These are phyloP conservation scores for Grosmannia penicillata DNA, from an alignment of 2,329 filamentous ascomycete genomes.

Conservation along the genomic window DNA sequence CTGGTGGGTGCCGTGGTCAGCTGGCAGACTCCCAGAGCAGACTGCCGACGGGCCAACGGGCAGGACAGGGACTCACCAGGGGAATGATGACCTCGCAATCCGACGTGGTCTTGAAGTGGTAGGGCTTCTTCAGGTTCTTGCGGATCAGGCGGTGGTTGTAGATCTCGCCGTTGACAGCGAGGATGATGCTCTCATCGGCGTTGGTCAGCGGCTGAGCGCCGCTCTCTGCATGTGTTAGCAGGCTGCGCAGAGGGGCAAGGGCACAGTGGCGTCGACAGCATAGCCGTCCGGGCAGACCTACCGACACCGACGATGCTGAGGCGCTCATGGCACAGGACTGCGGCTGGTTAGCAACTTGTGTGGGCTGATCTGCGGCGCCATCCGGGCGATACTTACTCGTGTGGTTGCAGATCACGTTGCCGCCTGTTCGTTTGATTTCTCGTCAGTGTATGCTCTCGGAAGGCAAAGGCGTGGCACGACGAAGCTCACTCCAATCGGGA, in stretches of 20 bases:
- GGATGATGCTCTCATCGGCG: conserved; percentile 71
- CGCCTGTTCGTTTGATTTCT: conserved; percentile 38
- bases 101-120: conserved; percentile 97
- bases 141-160: conserved; percentile 97
- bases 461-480: neutral
- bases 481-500: conserved; percentile 74
- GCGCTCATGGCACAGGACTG: conserved; percentile 92
- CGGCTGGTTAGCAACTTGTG: conserved; percentile 15
- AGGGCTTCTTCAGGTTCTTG: conserved; percentile 68
- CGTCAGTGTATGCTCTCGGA: neutral
- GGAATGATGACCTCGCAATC: conserved; percentile 99
- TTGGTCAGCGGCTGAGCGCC: conserved; percentile 93
- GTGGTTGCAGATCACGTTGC: conserved; percentile 76
- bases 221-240: conserved; percentile 47
- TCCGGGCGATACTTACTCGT: conserved; percentile 51
- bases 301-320: conserved; percentile 94
- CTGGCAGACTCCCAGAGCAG: neutral
- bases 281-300: conserved; percentile 31
- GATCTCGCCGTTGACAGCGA: conserved; percentile 98
- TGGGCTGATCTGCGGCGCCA: too few species aligned
- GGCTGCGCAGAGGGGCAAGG: neutral
- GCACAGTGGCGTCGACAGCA: conserved; percentile 2
- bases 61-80: conserved; percentile 43
- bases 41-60: too few species aligned
- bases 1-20: conserved; percentile 26